Percentiles rank a stretch among this genome's conserved stretches.
Conservation (phyloP, 441 rosid species). For the Lepidium campestre region DNA sequence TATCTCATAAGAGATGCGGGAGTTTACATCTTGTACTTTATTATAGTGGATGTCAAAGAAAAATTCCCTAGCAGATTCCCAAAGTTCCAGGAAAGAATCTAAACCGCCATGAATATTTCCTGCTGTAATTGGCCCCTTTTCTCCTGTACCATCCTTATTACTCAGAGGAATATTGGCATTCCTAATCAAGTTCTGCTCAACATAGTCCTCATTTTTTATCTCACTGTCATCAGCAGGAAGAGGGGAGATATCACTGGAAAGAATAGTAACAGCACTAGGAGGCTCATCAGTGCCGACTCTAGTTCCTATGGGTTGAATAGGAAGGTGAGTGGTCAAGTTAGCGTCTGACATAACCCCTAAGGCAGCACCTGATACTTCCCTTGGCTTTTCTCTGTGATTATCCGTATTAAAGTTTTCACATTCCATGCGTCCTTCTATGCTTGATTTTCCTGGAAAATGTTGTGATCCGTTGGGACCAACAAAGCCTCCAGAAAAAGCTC, state of each 20-base stretch:
- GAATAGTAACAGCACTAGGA: slow-evolving; percentile 13
- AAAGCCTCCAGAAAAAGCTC: slow-evolving; percentile 25
- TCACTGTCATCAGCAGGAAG: slow-evolving; percentile 26
- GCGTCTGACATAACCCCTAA: slow-evolving; percentile 36
- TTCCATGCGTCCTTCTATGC: slow-evolving; percentile 31
- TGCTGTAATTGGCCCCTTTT: slow-evolving; percentile 78
- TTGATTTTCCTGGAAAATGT: slow-evolving; percentile 29
- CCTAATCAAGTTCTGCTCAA: slow-evolving; percentile 22
- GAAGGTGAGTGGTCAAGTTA: slow-evolving; percentile 29
- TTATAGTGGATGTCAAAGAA: slow-evolving; percentile 84
- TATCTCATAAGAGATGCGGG: slow-evolving; percentile 55
- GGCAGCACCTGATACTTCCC: slow-evolving; percentile 30
- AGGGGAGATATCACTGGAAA: slow-evolving; percentile 14
- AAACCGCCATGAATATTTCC: slow-evolving; percentile 64
- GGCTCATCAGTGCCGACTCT: slow-evolving; percentile 19
- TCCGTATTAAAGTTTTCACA: slow-evolving; percentile 26
- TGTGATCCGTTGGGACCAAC: slow-evolving; percentile 29
- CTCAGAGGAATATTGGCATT: slow-evolving; percentile 20
- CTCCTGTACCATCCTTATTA: slow-evolving; percentile 38
- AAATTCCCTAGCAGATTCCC: slow-evolving; percentile 63
- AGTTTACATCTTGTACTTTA: slow-evolving; percentile 47
- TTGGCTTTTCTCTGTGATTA: slow-evolving; percentile 33
- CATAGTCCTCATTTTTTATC: slow-evolving; percentile 13
- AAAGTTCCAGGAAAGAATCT: slow-evolving; percentile 83
- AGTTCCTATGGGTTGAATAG: slow-evolving; percentile 28